Evolutionary conservation across 257 asterid species (phyloP), one percentile per base, ranked within the genome.

Genomic region (Jacaranda mimosifolia): DNA sequence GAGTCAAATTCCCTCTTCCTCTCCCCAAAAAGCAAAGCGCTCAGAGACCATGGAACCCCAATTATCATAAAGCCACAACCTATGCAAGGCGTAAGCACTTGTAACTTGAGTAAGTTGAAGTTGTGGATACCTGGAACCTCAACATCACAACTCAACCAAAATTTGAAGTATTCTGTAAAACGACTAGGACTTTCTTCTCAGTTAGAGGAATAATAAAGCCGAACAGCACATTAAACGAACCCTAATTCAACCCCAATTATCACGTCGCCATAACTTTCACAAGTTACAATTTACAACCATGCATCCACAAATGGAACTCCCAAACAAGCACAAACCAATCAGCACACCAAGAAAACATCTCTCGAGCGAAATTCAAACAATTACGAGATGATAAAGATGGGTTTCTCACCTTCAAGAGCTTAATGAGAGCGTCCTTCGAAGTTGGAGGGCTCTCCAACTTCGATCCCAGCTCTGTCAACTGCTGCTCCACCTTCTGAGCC

Each of bases 401-500:
- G 68, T n/a, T 2, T 39, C 81, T 64, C 64, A 92, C 99, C 98
- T 90, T 90, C 75, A 93, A 63, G 70, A 93, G 91, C 79, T 91
- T 89, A 62, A 90, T 63, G 81, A 96, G 94, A 77, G 96, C 90
- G 83, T 89, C 97, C 77, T 88, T 91, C 36, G 97, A 84, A 74
- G 91, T 49, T 9, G 97, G 98, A 55, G 81, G 91, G 17, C 43
- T 78, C 78, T 85, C 90, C 82, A 96, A 86, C 93, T 90, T 91
- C 85, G 90, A 88, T 82, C 97, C 97, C 63, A 91, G 81, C 69
- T 90, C 96, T 21, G 77, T 80, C 75, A 95, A 89, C 89, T 90
- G 97, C 86, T 85, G 88, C 83, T 87, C 91, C 86, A 88, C 87
- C 87, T 88, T 89, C 3, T 84, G 83, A 68, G 91, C 92, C 97